phyloP scores from a whole-genome alignment of 2,329 filamentous ascomycete genomes.

The Fusarium sp. region DNA sequence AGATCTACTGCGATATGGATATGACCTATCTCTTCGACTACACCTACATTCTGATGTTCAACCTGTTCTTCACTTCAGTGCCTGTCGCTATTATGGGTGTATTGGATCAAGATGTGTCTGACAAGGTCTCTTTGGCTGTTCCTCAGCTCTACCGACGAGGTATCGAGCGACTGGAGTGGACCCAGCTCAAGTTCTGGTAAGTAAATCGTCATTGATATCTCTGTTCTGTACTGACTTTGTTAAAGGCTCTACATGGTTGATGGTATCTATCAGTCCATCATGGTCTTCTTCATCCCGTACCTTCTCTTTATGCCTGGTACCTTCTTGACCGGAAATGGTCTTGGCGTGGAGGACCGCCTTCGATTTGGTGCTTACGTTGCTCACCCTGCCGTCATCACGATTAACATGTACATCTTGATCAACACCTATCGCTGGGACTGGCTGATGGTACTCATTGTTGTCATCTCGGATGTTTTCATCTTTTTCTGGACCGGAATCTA shows the following conservation, averaged over 20 bases:
- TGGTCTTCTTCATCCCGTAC: conserved; percentile 94
- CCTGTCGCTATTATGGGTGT: conserved; percentile 97
- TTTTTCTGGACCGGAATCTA: conserved; percentile 98
- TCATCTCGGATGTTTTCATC: conserved; percentile 84
- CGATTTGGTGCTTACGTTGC: conserved; percentile 90
- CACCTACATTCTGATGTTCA: conserved; percentile 96
- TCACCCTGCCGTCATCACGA: conserved; percentile 84
- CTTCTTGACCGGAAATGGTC: conserved; percentile 77
- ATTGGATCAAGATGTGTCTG: conserved; percentile 95
- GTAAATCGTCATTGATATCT: conserved; percentile 44
- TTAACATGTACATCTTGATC: conserved; percentile 94
- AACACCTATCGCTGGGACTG: conserved; percentile 99
- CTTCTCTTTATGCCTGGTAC: conserved; percentile 77
- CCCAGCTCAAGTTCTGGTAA: conserved; percentile 95
- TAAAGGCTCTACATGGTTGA: conserved; percentile 91
- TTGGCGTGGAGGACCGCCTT: conserved; percentile 80
- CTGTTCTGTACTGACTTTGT: conserved; percentile 12
- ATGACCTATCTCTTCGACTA: conserved; percentile 98
- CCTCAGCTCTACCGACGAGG: conserved; percentile 95
- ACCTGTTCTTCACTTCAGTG: conserved; percentile 94
- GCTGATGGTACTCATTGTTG: conserved; percentile 86
- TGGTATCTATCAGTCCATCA: conserved; percentile 92
- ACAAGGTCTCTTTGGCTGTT: conserved; percentile 91
- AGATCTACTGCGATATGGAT: conserved; percentile 95
- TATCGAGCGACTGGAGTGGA: conserved; percentile 97